Conservation (phyloP, 2,329 filamentous ascomycete species). For the Trichoderma semiorbis region DNA sequence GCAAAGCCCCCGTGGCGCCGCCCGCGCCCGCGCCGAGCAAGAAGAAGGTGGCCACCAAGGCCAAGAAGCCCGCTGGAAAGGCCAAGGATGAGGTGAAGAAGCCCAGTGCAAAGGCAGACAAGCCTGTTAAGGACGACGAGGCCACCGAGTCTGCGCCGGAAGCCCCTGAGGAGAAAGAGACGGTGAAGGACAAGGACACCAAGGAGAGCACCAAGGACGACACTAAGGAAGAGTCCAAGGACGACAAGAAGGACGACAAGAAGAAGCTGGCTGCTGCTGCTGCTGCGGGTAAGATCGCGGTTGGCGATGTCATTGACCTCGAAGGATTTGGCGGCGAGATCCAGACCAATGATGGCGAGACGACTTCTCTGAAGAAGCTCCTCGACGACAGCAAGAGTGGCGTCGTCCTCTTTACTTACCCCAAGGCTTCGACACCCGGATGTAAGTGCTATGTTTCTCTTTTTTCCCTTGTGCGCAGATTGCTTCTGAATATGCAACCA, state of each 20-base stretch:
- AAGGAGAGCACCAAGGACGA: slow-evolving; percentile 35
- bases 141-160: slow-evolving; percentile 14
- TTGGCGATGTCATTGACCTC: slow-evolving; percentile 55
- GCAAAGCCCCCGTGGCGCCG: slow-evolving; percentile 52
- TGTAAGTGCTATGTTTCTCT: slow-evolving; percentile 57
- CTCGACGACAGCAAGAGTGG: slow-evolving; percentile 80
- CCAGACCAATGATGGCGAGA: slow-evolving; percentile 78
- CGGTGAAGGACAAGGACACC: slow-evolving; percentile 20
- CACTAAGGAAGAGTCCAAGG: slow-evolving; percentile 35
- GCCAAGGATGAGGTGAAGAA: slow-evolving; percentile 17
- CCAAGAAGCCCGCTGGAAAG: slow-evolving; percentile 24
- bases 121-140: slow-evolving; percentile 17
- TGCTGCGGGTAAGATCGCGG: slow-evolving; percentile 42
- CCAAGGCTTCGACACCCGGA: slow-evolving; percentile 88
- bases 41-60: slow-evolving; percentile 42
- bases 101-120: slow-evolving; percentile 16
- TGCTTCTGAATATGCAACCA: not conserved
- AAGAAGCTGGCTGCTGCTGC: slow-evolving; percentile 32
- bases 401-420: slow-evolving; percentile 92
- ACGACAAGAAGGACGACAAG: slow-evolving; percentile 36
- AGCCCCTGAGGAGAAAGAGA: slow-evolving; percentile 11
- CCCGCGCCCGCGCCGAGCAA: slow-evolving; percentile 43
- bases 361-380: slow-evolving; percentile 75
- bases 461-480: not conserved
- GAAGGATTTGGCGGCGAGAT: slow-evolving; percentile 67